phyloP scores from a whole-genome alignment of 108 stramenopile genomes.

The Skeletonema potamos region DNA sequence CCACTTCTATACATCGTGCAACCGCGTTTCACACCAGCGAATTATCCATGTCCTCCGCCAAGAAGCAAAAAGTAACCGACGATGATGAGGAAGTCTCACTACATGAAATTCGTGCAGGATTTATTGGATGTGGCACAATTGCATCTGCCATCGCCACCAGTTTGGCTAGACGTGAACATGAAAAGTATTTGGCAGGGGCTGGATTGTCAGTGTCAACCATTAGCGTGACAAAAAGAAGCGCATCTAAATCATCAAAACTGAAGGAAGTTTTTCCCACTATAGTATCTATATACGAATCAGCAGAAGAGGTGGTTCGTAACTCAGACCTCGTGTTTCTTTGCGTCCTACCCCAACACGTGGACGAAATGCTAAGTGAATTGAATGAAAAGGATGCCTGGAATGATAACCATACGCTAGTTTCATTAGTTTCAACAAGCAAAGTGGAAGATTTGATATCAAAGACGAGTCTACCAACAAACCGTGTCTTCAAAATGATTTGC shows the following conservation, averaged over 20 bases:
- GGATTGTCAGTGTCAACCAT: constrained; percentile 36
- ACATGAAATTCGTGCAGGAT: constrained; percentile 49
- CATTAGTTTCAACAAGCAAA: constrained; percentile 58
- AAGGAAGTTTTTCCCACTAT: constrained; percentile 38
- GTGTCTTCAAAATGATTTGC: constrained; percentile 85
- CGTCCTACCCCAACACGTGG: constrained; percentile 67
- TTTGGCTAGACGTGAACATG: constrained; percentile 28
- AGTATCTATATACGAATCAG: constrained; percentile 61
- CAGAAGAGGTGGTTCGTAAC: constrained; percentile 65
- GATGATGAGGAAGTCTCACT: neutral
- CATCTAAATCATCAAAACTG: constrained; percentile 51
- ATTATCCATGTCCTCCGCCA: neutral
- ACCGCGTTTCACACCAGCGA: neutral
- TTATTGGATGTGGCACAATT: constrained; percentile 85
- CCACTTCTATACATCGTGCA: neutral
- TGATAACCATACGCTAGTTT: constrained; percentile 61
- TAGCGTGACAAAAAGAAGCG: constrained; percentile 62
- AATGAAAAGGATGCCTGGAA: constrained; percentile 38
- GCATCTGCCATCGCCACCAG: constrained; percentile 74
- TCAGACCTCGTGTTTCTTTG: constrained; percentile 76
- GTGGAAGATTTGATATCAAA: constrained; percentile 28
- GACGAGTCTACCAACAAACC: constrained; percentile 12
- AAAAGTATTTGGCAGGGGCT: constrained; percentile 5
- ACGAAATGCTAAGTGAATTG: constrained; percentile 50
- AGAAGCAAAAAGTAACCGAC: neutral